Evolutionary conservation across 2,329 filamentous ascomycete genomes (phyloP), one percentile per base, ranked within the genome.

Genomic region (Xylaria arbuscula): DNA sequence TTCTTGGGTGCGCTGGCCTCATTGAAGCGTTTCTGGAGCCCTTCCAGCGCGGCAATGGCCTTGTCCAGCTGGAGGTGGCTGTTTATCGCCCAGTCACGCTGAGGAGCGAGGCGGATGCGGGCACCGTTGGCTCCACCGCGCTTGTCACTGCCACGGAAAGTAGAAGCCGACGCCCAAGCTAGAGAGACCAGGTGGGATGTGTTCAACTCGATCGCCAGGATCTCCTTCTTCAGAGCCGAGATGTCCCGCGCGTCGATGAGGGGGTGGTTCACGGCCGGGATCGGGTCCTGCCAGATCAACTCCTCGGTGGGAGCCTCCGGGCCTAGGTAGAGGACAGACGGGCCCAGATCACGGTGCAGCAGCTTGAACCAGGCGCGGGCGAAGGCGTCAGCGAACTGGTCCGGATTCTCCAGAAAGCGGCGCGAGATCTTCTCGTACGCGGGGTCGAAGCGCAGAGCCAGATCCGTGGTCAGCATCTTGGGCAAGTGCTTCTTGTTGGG

Each of bases 321-420:
- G 36, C 92, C 92, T 55, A 93, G 76, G 84, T 92, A 94, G 77
- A 90, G 90, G 28, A 85, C 78, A 62, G 87, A 83, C 51, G 92
- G 92, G 17, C 92, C 92, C 82, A 94, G 87, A 78, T 94, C 92
- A 82, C 92, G 91, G 83, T 94, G 92, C 40, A 92, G 84, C 50
- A 94, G 87, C 88, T 94, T 94, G 87, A 93, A 94, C 92, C 92
- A 94, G 15, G 92, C 92, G 58, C 88, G 87, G 24, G 86, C 84
- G 76, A 94, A 94, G 9, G 87, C 89, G 69, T 93, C 88, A 62
- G 85, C 85, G 47, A 94, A 85, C 83, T 92, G 81, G 54, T 91
- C 85, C 1, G 90, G 90, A 81, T 94, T 82, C 72, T 89, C 87
- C 55, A 90, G 82, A 86, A 89, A 94, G 74, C 85, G 87, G 62